Evolutionary conservation across 805 yeast species (phyloP), one percentile per base, ranked within the genome.

Genomic region (Lipomyces yamadae): DNA sequence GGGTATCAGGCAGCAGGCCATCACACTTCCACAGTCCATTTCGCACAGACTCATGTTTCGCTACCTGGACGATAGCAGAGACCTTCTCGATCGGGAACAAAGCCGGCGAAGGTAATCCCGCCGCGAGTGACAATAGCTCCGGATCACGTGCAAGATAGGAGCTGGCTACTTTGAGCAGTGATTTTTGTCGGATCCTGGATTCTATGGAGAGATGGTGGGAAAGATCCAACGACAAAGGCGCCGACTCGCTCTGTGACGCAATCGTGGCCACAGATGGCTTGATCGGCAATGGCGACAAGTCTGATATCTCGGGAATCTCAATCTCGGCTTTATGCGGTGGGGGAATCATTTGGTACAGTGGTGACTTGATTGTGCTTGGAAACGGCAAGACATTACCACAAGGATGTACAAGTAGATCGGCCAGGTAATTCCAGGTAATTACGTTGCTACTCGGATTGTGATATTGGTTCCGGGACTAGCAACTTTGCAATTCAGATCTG

Each of bases 51-150:
- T 58, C 70, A 13, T 35, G 32, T 50, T 62, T 58, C 13, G 65
- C 61, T 57, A 65, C 72, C 11, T 57, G 60, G 10, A 70, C 66
- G 62, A 85, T 86, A n/a, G 89, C 88, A 18, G 83, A 77, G 63
- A 94, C 76, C 72, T 86, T 85, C 73, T 92, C 91, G 84, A 94
- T 90, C 57, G 99, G 98, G 84, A 94, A 94, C 78, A 91, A 89
- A 70, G 89, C 92, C 32, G 97, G 81, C 77, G 91, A 80, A 15
- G 99, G 99, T 72, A 94, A 84, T 8, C 99, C 99, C 73, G 98
- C 99, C 60, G 98, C 98, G 62, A 94, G 84, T 76, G 93, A 93
- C 63, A 92, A 86, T 75, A 95, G 82, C 63, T 88, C 86, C 45
- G 96, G 97, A 68, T 86, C 83, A 50, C 81, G 80, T 74, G 81